Evolutionary conservation across 2,329 filamentous ascomycete species (phyloP), one percentile per base, ranked within the genome.

Genomic region (Trichoderma citrinoviride): DNA sequence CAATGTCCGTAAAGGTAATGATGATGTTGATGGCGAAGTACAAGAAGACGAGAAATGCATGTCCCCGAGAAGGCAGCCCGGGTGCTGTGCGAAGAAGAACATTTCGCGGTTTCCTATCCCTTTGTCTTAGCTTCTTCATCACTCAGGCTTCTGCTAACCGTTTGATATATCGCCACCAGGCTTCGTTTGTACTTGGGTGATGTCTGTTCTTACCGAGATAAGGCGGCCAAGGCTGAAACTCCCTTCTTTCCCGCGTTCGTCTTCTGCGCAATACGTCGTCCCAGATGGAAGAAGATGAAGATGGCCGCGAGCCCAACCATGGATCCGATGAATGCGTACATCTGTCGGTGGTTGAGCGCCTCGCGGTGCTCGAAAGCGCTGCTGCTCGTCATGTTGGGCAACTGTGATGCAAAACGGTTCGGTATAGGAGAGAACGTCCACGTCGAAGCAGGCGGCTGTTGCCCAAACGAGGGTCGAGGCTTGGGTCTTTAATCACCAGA

Each of bases 11-110:
- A 49, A 80, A 76, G 6, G 71, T 69, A 19, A 75, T 65, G 17
- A 73, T 64, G 17, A 77, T 15, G 54, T 80, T 80, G 53, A 78
- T 70, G 5, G 67, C 68, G 7, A 77, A 12, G 40, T 77, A 80
- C 5, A 69, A 37, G 10, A 68, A 43, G 33, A 76, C 68, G 8
- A 77, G 49, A 8, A 70, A 53, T 0, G 71, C 70, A 64, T 80
- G 77, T 7, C 75, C 78, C 3, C 70, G 64, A 3, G 77, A 76
- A 2, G 75, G 77, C 1, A 75, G 60, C 0, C 68, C 67, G 0
- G 68, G 69, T 2, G 71, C 67, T 37, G 71, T 73, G 5, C 68
- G 71, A 19, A 77, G 68, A 27, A 70, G 65, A 7, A 72, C 21
- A 41, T 67, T 71, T 61, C 77, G 73, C 29, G 72, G 44, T 37